Conservation (phyloP, 306 rosid genomes). For the Trichosanthes truncata region DNA sequence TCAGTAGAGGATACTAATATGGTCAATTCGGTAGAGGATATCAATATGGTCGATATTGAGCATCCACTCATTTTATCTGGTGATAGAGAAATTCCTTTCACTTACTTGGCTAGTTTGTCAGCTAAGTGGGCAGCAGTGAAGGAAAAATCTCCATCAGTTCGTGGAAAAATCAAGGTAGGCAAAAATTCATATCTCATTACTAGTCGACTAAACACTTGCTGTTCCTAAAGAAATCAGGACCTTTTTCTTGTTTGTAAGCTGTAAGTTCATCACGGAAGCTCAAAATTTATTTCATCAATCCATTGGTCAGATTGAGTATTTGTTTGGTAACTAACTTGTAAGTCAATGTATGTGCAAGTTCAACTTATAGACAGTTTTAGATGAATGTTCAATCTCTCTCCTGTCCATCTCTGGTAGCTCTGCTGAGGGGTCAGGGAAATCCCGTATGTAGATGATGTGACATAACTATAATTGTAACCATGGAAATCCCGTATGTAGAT, state of each 20-base stretch:
- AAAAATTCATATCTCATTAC: slow-evolving; percentile 1
- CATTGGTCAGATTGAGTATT: background rate
- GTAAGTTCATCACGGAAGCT: background rate
- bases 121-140: slow-evolving; percentile 59
- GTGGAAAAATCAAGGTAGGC: slow-evolving; percentile 73
- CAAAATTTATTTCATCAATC: background rate
- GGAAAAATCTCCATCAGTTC: slow-evolving; percentile 34
- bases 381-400: background rate
- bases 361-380: background rate
- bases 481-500: background rate
- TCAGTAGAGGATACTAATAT: slow-evolving; percentile 11
- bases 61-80: slow-evolving; percentile 36
- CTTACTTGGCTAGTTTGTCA: slow-evolving; percentile 77
- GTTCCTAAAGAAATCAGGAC: background rate
- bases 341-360: background rate
- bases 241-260: background rate
- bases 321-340: background rate
- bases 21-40: slow-evolving; percentile 22
- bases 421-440: background rate
- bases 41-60: slow-evolving; percentile 27
- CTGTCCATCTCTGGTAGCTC: background rate
- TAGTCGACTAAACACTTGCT: slow-evolving; percentile 3
- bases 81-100: slow-evolving; percentile 59
- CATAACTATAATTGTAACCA: background rate
- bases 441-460: background rate